Evolutionary conservation across 2,329 filamentous ascomycete genomes (phyloP).

Genomic region (Zarea fungicola): DNA sequence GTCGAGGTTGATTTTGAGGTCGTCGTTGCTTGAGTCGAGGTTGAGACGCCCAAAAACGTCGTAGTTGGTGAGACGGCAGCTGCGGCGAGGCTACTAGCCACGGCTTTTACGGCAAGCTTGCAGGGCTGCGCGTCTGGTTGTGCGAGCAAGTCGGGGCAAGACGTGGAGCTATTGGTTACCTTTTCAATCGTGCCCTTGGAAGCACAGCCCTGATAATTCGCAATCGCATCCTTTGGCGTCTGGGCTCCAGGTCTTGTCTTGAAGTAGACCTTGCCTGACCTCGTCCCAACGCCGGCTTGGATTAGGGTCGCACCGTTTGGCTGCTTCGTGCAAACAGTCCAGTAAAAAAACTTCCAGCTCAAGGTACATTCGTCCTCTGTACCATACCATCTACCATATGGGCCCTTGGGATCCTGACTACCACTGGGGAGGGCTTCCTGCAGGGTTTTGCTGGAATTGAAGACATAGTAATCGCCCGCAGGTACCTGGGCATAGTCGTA

Average conservation of each 20-base stretch:
- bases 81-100: constrained; percentile 5
- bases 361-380: background rate
- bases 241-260: background rate
- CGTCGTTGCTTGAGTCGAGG: background rate
- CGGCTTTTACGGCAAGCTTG: constrained; percentile 7
- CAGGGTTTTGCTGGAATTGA: background rate
- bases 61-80: constrained; percentile 3
- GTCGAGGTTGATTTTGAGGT: background rate
- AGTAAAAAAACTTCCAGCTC: constrained; percentile 2
- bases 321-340: constrained; percentile 1
- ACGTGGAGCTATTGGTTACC: background rate
- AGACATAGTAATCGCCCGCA: background rate
- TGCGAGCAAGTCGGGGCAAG: constrained; percentile 5
- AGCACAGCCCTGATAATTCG: constrained; percentile 8
- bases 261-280: constrained; percentile 7
- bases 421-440: background rate
- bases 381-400: background rate
- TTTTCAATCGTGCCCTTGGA: background rate
- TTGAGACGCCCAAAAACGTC: background rate
- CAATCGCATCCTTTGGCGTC: constrained; percentile 11
- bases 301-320: constrained; percentile 2
- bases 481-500: constrained; percentile 4
- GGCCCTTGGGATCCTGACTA: constrained; percentile 1
- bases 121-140: constrained; percentile 10
- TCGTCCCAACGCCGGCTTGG: constrained; percentile 5